Base-by-base conservation (phyloP, 2,329 filamentous ascomycete species). In the Colletotrichum graminicola region DNA sequence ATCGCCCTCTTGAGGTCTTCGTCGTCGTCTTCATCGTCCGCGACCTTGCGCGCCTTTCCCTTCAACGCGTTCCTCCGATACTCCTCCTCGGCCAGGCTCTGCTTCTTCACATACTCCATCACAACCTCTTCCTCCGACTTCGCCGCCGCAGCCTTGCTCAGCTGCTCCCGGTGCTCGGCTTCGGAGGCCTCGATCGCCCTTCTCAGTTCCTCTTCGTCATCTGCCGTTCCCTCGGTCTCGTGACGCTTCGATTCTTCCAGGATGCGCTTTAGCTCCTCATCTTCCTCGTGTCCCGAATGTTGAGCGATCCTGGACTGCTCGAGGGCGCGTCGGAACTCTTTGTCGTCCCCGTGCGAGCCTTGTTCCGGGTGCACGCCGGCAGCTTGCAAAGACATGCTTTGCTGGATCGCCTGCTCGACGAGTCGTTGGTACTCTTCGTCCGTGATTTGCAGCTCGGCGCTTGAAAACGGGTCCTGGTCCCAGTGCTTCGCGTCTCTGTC, bases 61-160 rank as follows among this genome's bases (percentile, higher is more conserved):
- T 82, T 82, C 12, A 76, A 70, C 62, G 76, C 74, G 43, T 78
- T 75, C 62, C 78, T 75, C 14, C 83, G 80, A 60, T 79, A 85
- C 77, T 90, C 85, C 74, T 91, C 90, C 80, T 95, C 93, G 0
- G 88, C 85, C 52, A 94, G 78, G 78, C 92, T 94, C 82, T 94
- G 92, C 82, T 90, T 92, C 84, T 92, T 93, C 51, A 94, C 87
- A 79, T 93, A 94, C 76, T 94, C 92, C 78, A 95, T 79, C 11
- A 94, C 88, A 69, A 92, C 89, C 67, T 94, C 89, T 77, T 95
- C 92, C 77, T 94, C 92, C 0, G 85, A 88, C 76, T 81, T 84
- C 65, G 82, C 79, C 47, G 78, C 81, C 59, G 80, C 78, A 45
- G 84, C 80, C 5, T 82, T 80, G 54, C 81, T 80, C 74, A 84